Evolutionary conservation across 2,329 filamentous ascomycete genomes (phyloP), one percentile per base, ranked within the genome.

Genomic region (Epichloe brachyelytri): DNA sequence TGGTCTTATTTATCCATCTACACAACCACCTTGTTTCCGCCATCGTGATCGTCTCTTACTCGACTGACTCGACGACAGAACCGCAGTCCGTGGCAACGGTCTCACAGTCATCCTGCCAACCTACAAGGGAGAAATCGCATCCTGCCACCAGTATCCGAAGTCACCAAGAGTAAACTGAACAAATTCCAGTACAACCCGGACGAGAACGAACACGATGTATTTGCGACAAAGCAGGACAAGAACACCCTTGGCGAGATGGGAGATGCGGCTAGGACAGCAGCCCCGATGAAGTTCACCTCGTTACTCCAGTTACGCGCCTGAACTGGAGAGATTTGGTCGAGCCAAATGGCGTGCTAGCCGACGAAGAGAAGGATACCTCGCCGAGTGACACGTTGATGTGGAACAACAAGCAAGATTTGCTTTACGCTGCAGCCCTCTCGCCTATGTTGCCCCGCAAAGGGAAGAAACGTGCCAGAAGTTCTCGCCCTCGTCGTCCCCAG

Each of bases 401-500:
- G 82, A 72, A 80, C 55, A 75, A 73, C 51, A 71, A 70, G 53
- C 68, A 71, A 53, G 68, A 72, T 56, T 64, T 59, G 11, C 56
- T 65, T 12, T 69, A 70, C 51, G 58, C 63, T 40, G 66, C 70
- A 20, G 69, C 65, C 33, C 61, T 75, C 54, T 75, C 71, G 48
- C 76, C 71, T 49, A 74, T 71, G 65, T 68, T 70, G 68, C 69
- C 60, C 57, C 76, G 72, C 54, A 73, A 67, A 59, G 72, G 73
- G 54, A 78, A 73, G 57, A 90, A 89, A 64, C 77, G 86, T 51
- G 80, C 83, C 15, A 77, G 80, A 57, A 89, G 84, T 67, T 88
- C 85, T 89, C 86, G 0, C 85, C 86, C 1, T 68, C 75, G 2
- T 82, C 82, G 5, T 89, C 86, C 2, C 85, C 86, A 1, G 74